Evolutionary conservation across 495 filamentous ascomycete species (phyloP).

Genomic region (Mycothermus thermophilus): DNA sequence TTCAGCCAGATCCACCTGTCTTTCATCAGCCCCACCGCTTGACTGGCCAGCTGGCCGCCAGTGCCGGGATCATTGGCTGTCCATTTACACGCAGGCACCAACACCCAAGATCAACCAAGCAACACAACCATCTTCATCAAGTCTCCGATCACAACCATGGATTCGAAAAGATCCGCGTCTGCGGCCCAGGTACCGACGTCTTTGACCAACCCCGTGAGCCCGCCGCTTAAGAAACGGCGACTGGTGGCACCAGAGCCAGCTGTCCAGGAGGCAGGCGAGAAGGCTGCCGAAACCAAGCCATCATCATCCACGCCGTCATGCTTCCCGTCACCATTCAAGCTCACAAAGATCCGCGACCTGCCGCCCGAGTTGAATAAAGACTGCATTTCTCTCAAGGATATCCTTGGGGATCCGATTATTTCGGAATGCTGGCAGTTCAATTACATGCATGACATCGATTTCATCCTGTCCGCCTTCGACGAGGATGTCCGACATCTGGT

Average conservation of each 20-base stretch:
- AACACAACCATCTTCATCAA: too few relatives aligned
- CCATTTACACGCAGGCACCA: not conserved
- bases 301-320: not conserved
- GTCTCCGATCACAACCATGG: too few relatives aligned
- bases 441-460: slow-evolving; percentile 71
- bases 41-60: too few relatives aligned
- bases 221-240: slow-evolving; percentile 24
- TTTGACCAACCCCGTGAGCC: slow-evolving; percentile 27
- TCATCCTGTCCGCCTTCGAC: slow-evolving; percentile 50
- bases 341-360: slow-evolving; percentile 58
- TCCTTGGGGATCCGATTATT: slow-evolving; percentile 72
- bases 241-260: slow-evolving; percentile 5
- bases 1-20: too few relatives aligned
- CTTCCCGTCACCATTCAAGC: slow-evolving; percentile 52
- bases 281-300: not conserved
- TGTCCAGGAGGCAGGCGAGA: not conserved
- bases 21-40: too few relatives aligned
- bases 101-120: not conserved
- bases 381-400: slow-evolving; percentile 51
- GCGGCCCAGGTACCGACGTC: too few relatives aligned
- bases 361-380: slow-evolving; percentile 48
- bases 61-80: too few relatives aligned
- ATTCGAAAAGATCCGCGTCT: too few relatives aligned
- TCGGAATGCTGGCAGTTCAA: slow-evolving; percentile 86
- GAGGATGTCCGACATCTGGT: slow-evolving; percentile 50